Conservation (phyloP, 768 basidiomycete genomes). For the Rickenella mellea region DNA sequence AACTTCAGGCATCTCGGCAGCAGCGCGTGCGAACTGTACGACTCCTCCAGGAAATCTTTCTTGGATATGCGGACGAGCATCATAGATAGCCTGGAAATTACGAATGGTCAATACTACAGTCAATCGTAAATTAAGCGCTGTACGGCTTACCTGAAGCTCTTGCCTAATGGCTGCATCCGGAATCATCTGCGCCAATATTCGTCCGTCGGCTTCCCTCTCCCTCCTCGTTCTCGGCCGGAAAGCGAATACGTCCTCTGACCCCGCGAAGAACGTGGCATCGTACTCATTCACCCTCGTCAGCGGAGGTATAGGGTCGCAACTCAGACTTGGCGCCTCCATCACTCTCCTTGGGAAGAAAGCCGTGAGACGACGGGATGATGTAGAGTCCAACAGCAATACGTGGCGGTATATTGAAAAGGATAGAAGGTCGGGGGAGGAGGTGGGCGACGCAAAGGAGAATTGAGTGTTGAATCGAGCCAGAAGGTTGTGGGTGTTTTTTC, state of each 20-base stretch:
- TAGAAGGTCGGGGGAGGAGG: constrained; percentile 31
- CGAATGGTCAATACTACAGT: constrained; percentile 2
- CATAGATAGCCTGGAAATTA: constrained; percentile 37
- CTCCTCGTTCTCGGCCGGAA: constrained; percentile 27
- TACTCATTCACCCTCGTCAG: constrained; percentile 48
- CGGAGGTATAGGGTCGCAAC: constrained; percentile 87
- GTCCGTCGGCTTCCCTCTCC: constrained; percentile 36
- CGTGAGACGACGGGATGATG: constrained; percentile 47
- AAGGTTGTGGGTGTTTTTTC: constrained; percentile 24
- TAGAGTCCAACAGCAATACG: constrained; percentile 48
- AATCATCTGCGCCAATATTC: constrained; percentile 45
- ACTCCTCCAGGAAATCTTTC: constrained; percentile 56
- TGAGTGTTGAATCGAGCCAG: constrained; percentile 9
- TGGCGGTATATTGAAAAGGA: constrained; percentile 63
- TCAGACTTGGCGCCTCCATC: constrained; percentile 43
- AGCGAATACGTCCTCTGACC: constrained; percentile 43
- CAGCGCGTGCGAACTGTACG: constrained; percentile 50
- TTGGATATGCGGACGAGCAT: constrained; percentile 44
- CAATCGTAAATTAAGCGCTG: neutral
- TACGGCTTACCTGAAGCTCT: constrained; percentile 41
- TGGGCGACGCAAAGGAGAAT: constrained; percentile 19
- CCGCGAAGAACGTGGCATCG: constrained; percentile 65
- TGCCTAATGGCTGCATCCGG: constrained; percentile 47
- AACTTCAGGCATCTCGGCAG: constrained; percentile 30
- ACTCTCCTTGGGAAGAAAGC: constrained; percentile 62